phyloP scores from a whole-genome alignment of 345 rosid genomes.

The Dimocarpus longan region DNA sequence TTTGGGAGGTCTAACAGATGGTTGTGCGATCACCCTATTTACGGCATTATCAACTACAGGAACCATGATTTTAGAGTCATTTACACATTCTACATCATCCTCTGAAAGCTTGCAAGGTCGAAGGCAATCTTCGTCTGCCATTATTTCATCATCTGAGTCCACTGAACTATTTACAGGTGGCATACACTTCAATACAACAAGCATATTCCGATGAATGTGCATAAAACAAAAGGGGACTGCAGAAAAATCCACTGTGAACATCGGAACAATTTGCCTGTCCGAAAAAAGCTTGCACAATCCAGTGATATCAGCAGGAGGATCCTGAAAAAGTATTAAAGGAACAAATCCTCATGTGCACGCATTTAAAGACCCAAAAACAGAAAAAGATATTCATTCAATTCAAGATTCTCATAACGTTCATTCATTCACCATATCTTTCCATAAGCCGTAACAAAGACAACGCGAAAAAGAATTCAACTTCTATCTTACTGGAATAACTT shows the following conservation, averaged over 20 bases:
- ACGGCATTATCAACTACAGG: slow-evolving; percentile 27
- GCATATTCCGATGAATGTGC: slow-evolving; percentile 46
- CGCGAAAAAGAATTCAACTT: neutral
- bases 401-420: neutral
- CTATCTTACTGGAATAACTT: no score
- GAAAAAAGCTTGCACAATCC: slow-evolving; percentile 73
- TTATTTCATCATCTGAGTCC: slow-evolving; percentile 29
- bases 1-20: slow-evolving; percentile 54
- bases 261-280: slow-evolving; percentile 40
- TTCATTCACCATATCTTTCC: neutral
- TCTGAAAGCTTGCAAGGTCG: slow-evolving; percentile 5
- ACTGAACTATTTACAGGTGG: slow-evolving; percentile 48
- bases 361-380: neutral
- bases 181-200: slow-evolving; percentile 33
- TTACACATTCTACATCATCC: slow-evolving; percentile 19
- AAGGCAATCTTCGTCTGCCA: neutral
- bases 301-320: slow-evolving; percentile 35
- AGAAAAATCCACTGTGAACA: slow-evolving; percentile 68
- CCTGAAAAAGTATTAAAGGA: slow-evolving; percentile 44
- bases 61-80: slow-evolving; percentile 18
- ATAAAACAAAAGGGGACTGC: slow-evolving; percentile 68
- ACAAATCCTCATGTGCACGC: neutral
- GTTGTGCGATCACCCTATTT: slow-evolving; percentile 39
- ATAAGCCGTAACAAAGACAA: neutral
- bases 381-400: neutral